phyloP scores from a whole-genome alignment of 805 yeast species.

The Candida piceae region DNA sequence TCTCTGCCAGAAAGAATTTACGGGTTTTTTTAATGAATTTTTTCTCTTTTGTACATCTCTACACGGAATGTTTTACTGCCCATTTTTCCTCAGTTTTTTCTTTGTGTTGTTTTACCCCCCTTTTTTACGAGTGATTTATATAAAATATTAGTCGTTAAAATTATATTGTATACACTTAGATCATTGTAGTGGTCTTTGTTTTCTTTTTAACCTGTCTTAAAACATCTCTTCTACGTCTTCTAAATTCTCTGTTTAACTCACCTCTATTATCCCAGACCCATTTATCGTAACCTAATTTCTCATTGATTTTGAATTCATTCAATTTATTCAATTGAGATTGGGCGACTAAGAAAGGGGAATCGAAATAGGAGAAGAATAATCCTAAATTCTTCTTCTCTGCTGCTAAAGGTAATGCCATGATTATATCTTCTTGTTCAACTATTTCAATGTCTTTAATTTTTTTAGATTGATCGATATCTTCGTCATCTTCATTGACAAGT shows the following conservation, averaged over 20 bases:
- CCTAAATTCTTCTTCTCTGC: conserved; percentile 34
- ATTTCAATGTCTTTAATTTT: conserved; percentile 19
- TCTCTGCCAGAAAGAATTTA: no score
- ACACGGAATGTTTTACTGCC: no score
- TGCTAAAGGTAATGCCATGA: conserved; percentile 7
- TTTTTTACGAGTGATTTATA: no score
- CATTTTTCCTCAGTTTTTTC: no score
- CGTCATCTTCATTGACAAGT: conserved; percentile 40
- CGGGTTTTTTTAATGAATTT: no score
- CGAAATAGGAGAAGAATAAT: conserved; percentile 75
- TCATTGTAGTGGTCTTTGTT: neutral
- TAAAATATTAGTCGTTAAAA: no score
- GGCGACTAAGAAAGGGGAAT: conserved; percentile 81
- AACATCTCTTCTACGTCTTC: conserved; percentile 71
- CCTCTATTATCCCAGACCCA: conserved; percentile 85
- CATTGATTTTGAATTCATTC: conserved; percentile 30
- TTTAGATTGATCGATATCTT: conserved; percentile 38
- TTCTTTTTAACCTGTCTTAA: conserved; percentile 52
- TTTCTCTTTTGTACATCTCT: no score
- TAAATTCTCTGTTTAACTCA: conserved; percentile 69
- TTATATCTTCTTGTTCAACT: conserved; percentile 10
- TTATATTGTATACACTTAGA: no score
- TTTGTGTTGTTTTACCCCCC: no score
- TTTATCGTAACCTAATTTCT: conserved; percentile 51
- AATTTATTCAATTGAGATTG: conserved; percentile 74